These are phyloP conservation scores for Delitschia confertaspora DNA, from an alignment of 495 filamentous ascomycete species.

Conservation along the genomic window DNA sequence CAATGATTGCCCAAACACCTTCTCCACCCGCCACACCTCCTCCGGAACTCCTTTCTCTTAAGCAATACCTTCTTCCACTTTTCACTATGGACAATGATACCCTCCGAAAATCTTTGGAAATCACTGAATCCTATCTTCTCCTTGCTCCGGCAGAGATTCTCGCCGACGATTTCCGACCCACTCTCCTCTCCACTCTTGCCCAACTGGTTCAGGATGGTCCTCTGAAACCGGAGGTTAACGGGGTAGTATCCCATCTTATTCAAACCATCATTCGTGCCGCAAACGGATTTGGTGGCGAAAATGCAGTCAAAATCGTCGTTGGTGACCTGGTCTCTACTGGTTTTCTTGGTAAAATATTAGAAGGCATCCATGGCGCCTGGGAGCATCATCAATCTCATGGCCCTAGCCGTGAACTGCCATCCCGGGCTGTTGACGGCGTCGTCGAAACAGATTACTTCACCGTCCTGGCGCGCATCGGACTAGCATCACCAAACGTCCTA, in stretches of 20 bases:
- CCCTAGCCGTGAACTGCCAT: constrained; percentile 40
- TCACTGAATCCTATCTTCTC: constrained; percentile 69
- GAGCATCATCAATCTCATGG: constrained; percentile 46
- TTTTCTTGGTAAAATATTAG: constrained; percentile 57
- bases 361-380: constrained; percentile 61
- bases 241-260: constrained; percentile 55
- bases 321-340: constrained; percentile 57
- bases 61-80: constrained; percentile 58
- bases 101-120: constrained; percentile 59
- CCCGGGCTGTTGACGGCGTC: constrained; percentile 50
- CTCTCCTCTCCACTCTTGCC: constrained; percentile 50
- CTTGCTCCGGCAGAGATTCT: constrained; percentile 71
- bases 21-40: constrained; percentile 30
- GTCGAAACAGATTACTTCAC: constrained; percentile 75
- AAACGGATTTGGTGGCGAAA: constrained; percentile 55
- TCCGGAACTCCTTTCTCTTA: constrained; percentile 50
- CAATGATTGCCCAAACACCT: constrained; percentile 62
- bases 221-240: constrained; percentile 57
- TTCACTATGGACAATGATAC: constrained; percentile 62
- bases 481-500: constrained; percentile 60
- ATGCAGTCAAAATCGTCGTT: constrained; percentile 55
- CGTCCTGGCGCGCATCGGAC: constrained; percentile 69
- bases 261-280: constrained; percentile 65
- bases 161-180: constrained; percentile 49
- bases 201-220: constrained; percentile 49